phyloP scores from a whole-genome alignment of 148 eudicot species.

The Camellia sinensis region DNA sequence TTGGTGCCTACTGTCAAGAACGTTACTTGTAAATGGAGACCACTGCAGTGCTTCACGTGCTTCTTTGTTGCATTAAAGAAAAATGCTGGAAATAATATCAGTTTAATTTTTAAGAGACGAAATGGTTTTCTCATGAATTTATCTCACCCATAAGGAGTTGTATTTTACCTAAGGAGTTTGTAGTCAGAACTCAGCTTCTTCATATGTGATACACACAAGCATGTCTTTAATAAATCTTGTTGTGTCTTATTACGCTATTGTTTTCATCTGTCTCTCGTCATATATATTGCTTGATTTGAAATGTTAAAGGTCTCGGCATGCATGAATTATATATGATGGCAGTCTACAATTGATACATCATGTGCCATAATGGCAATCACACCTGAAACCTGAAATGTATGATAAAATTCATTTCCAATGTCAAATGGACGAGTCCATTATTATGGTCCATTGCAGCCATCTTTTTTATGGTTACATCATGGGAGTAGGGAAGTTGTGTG shows the following conservation, averaged over 20 bases:
- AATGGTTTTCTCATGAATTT: not conserved
- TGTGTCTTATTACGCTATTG: not conserved
- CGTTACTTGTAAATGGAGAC: not conserved
- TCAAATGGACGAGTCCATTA: not conserved
- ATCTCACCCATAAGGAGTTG: not conserved
- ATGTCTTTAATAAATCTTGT: not conserved
- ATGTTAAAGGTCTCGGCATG: not conserved
- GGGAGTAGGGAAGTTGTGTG: not conserved
- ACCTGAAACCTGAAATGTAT: not conserved
- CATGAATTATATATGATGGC: not conserved
- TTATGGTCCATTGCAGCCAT: not conserved
- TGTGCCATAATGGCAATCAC: not conserved
- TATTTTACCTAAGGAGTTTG: not conserved
- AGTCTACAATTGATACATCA: not conserved
- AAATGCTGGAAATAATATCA: not conserved
- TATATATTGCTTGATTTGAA: conserved; percentile 3
- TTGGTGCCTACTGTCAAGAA: not conserved
- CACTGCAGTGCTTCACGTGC: no score
- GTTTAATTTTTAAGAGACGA: not conserved
- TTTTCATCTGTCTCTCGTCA: not conserved
- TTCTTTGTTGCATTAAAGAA: not conserved
- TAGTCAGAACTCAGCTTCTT: not conserved
- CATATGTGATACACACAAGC: not conserved
- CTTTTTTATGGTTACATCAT: not conserved
- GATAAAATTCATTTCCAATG: not conserved